Conservation (phyloP, 1,139 yeast genomes). For the Saccharomyces pastorianus region DNA sequence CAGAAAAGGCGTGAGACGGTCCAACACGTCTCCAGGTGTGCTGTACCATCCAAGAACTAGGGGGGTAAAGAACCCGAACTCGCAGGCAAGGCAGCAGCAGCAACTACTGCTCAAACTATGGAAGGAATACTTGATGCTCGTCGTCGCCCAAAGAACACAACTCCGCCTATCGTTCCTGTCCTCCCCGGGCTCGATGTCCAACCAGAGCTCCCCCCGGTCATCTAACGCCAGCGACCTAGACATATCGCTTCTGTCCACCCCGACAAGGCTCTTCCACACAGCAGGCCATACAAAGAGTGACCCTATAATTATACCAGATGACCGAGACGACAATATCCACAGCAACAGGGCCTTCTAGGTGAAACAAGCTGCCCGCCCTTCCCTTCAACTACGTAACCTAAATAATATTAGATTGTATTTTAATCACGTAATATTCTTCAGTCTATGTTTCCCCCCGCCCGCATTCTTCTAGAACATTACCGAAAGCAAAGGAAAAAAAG, state of each 20-base stretch:
- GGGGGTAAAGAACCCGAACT: neutral
- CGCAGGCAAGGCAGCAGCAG: neutral
- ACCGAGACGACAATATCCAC: neutral
- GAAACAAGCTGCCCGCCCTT: too few species aligned
- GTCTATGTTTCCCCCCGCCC: neutral
- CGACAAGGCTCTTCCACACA: neutral
- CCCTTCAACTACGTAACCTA: neutral
- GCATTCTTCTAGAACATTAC: neutral
- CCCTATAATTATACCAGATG: neutral
- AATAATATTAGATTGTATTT: too few species aligned
- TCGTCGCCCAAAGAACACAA: conserved; percentile 23
- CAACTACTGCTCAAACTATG: conserved; percentile 16
- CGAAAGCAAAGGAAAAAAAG: neutral
- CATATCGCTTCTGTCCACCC: neutral
- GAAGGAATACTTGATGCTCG: conserved; percentile 25
- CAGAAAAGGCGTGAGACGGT: neutral
- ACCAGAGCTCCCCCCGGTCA: neutral
- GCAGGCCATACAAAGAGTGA: neutral
- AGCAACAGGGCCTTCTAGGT: neutral
- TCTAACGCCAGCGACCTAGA: conserved; percentile 3
- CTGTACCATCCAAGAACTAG: neutral
- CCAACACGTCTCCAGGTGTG: conserved; percentile 3
- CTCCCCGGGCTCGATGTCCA: conserved; percentile 1
- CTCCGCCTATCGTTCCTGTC: conserved; percentile 21
- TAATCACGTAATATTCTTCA: neutral